Conservation (phyloP, 2,329 filamentous ascomycete genomes). For the Didymella exigua region DNA sequence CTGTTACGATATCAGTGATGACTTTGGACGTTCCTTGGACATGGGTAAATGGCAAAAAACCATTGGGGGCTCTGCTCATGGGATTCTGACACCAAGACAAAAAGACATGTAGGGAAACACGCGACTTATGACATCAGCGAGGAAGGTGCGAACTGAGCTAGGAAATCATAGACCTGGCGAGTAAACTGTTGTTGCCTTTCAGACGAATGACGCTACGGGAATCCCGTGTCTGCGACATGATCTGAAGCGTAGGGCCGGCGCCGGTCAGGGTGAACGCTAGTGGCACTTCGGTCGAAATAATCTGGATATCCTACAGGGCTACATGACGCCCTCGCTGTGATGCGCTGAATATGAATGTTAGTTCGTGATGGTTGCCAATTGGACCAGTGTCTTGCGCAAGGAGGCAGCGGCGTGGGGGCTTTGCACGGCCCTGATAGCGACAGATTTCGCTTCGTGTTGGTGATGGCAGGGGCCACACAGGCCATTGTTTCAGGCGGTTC, state of each 20-base stretch:
- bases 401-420: conserved; percentile 2
- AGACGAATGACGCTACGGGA: conserved; percentile 9
- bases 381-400: neutral
- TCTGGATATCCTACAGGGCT: neutral
- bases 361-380: neutral
- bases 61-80: conserved; percentile 5
- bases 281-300: conserved; percentile 7
- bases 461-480: conserved; percentile 1
- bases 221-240: conserved; percentile 12
- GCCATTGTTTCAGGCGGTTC: conserved; percentile 15
- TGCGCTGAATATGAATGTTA: neutral
- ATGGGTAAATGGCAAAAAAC: neutral
- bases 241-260: conserved; percentile 11
- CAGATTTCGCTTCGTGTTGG: conserved; percentile 4
- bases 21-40: neutral
- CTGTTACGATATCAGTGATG: neutral
- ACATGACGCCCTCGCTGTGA: conserved; percentile 2
- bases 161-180: neutral
- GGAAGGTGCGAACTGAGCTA: neutral
- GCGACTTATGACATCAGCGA: conserved; percentile 1
- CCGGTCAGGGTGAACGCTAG: conserved; percentile 11
- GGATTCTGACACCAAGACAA: neutral
- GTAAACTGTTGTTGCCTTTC: conserved; percentile 2
- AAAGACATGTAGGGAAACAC: neutral
- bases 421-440: neutral